Percentiles rank a stretch among this genome's conserved stretches.
phyloP scores from a whole-genome alignment of 495 filamentous ascomycete species.

The Penicillium pancosmium region DNA sequence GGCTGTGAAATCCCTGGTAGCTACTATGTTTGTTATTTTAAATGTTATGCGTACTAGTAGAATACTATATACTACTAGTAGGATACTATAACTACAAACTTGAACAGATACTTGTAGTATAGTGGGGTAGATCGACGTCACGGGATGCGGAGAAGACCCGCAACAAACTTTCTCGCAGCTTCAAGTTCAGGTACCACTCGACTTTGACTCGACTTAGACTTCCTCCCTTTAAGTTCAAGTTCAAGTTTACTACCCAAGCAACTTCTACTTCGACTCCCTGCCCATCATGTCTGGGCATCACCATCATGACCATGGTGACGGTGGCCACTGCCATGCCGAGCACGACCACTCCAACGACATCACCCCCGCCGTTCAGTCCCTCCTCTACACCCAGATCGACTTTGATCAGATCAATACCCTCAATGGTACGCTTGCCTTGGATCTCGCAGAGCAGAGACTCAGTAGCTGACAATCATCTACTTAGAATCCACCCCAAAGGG shows the following conservation, averaged over 20 bases:
- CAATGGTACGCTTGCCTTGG: constrained; percentile 56
- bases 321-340: constrained; percentile 46
- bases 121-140: constrained; percentile 19
- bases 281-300: constrained; percentile 44
- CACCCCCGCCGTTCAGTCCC: constrained; percentile 82
- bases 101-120: too few relatives aligned
- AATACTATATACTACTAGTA: too few relatives aligned
- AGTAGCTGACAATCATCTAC: constrained; percentile 16
- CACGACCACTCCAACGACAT: constrained; percentile 92
- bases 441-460: too few relatives aligned
- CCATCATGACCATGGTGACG: constrained; percentile 45
- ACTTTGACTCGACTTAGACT: constrained; percentile 23
- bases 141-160: constrained; percentile 25
- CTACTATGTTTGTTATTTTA: too few relatives aligned
- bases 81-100: too few relatives aligned
- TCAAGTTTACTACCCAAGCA: neutral
- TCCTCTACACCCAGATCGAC: constrained; percentile 87
- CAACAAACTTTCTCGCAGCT: constrained; percentile 2
- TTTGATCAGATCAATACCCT: constrained; percentile 84
- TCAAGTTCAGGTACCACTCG: neutral
- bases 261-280: neutral
- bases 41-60: too few relatives aligned
- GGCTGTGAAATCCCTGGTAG: too few relatives aligned
- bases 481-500: constrained; percentile 62
- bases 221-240: neutral